These are phyloP conservation scores for Liquidambar formosana DNA, from an alignment of 164 flowering plant genomes.

Conservation along the genomic window DNA sequence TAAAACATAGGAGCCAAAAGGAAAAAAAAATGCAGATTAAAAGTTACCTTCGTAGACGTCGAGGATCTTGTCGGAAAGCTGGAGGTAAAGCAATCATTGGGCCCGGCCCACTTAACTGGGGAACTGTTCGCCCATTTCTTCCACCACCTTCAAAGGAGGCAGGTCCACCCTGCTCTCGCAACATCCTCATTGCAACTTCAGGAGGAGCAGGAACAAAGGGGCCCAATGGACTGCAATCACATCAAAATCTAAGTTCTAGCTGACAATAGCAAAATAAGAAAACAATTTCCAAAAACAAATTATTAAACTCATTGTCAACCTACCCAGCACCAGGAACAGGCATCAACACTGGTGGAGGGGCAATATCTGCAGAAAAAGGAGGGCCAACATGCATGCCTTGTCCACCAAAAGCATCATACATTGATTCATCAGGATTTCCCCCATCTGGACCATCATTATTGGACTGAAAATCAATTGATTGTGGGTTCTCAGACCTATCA, in stretches of 20 bases:
- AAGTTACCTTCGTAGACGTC: slow-evolving; percentile 93
- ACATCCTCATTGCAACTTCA: slow-evolving; percentile 95
- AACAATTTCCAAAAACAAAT: too few species aligned
- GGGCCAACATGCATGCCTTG: slow-evolving; percentile 68
- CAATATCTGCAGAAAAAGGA: slow-evolving; percentile 78
- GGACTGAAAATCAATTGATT: slow-evolving; percentile 54
- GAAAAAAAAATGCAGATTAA: too few species aligned
- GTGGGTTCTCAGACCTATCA: slow-evolving; percentile 75
- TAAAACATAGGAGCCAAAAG: too few species aligned
- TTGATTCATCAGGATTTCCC: slow-evolving; percentile 64
- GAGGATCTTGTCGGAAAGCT: slow-evolving; percentile 86
- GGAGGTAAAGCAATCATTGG: slow-evolving; percentile 69
- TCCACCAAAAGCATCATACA: slow-evolving; percentile 77
- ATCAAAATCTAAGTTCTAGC: too few species aligned
- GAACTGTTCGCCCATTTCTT: slow-evolving; percentile 66
- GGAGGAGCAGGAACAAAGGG: slow-evolving; percentile 99
- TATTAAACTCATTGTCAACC: slow-evolving; percentile 18
- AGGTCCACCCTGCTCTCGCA: slow-evolving; percentile 92
- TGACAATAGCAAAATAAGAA: too few species aligned
- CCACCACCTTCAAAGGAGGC: slow-evolving; percentile 73
- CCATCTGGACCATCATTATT: slow-evolving; percentile 61
- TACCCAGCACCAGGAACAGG: slow-evolving; percentile 99
- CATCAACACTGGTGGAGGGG: slow-evolving; percentile 96
- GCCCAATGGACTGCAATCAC: slow-evolving; percentile 88
- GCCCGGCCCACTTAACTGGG: slow-evolving; percentile 57